Conservation (phyloP, 768 basidiomycete species). For the Tephrocybe rancida region DNA sequence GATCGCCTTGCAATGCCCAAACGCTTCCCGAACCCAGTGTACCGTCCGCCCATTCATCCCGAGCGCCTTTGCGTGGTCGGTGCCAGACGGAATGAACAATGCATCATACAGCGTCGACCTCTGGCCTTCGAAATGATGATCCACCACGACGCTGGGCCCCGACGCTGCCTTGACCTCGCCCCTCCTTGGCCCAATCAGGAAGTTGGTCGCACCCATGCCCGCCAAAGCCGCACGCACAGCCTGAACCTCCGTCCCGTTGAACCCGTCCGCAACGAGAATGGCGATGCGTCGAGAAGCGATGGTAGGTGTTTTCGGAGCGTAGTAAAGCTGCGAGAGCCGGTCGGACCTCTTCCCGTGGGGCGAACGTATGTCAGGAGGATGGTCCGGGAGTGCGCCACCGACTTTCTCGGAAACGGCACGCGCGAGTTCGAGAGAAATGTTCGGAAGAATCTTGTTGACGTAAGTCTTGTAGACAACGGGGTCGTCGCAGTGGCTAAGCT, state of each 20-base stretch:
- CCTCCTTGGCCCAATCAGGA: constrained; percentile 70
- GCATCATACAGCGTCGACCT: constrained; percentile 88
- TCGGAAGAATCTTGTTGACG: constrained; percentile 60
- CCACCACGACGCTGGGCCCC: constrained; percentile 43
- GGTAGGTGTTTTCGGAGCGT: constrained; percentile 54
- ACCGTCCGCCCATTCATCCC: constrained; percentile 65
- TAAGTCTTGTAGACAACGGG: constrained; percentile 68
- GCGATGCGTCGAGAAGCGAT: constrained; percentile 78
- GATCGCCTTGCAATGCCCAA: constrained; percentile 85
- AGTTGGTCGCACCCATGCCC: constrained; percentile 56
- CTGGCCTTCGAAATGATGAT: constrained; percentile 78
- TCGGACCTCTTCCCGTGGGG: constrained; percentile 62
- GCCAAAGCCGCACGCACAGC: constrained; percentile 57
- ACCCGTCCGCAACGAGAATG: constrained; percentile 76
- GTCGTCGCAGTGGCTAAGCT: constrained; percentile 84
- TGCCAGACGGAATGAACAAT: constrained; percentile 75
- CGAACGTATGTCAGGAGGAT: constrained; percentile 35
- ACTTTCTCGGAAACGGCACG: constrained; percentile 67
- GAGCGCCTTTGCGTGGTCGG: constrained; percentile 57
- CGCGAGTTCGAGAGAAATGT: constrained; percentile 77
- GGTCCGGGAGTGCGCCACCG: constrained; percentile 57
- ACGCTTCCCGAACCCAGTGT: constrained; percentile 87
- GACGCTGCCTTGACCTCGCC: constrained; percentile 45
- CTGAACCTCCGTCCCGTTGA: constrained; percentile 60
- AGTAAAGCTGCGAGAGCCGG: constrained; percentile 63